A percentile compares a stretch with the other conserved stretches of the same genome.
These are phyloP conservation scores for Backusella mclennaniae DNA, from an alignment of 192 early-diverging fungal genomes.

Conservation along the genomic window DNA sequence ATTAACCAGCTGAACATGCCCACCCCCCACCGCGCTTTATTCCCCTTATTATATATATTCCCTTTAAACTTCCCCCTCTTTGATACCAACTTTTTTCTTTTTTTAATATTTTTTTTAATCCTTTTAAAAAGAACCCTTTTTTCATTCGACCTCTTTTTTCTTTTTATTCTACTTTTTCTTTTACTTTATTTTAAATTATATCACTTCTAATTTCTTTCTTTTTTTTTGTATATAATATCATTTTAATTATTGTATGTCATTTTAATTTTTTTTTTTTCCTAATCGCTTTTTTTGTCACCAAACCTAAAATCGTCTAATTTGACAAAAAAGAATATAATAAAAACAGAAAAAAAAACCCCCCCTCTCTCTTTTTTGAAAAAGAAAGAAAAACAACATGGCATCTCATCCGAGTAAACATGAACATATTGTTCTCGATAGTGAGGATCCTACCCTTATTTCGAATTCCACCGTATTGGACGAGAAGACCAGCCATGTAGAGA, in stretches of 20 bases:
- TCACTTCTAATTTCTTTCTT: not conserved
- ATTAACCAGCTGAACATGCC: slow-evolving; percentile 2
- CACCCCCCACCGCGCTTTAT: not conserved
- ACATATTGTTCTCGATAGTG: slow-evolving; percentile 1
- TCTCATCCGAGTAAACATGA: not conserved
- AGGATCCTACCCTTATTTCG: slow-evolving; percentile 9
- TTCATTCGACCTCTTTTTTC: not conserved
- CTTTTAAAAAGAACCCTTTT: not conserved
- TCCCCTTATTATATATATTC: slow-evolving; percentile 5
- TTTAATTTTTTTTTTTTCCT: not conserved
- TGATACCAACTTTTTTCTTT: not conserved
- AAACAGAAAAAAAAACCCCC: not conserved
- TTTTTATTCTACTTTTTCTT: slow-evolving; percentile 13
- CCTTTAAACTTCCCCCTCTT: not conserved
- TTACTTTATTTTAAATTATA: not conserved
- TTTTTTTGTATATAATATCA: slow-evolving; percentile 6
- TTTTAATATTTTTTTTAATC: not conserved
- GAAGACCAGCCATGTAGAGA: not conserved
- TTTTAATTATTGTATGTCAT: not conserved
- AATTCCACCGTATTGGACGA: slow-evolving; percentile 1
- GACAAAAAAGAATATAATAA: not conserved
- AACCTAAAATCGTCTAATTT: not conserved
- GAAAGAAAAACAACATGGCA: not conserved
- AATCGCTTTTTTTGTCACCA: not conserved
- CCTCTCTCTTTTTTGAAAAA: too few relatives aligned